phyloP scores from a whole-genome alignment of 495 filamentous ascomycete genomes.

The Tetracladium setigerum region DNA sequence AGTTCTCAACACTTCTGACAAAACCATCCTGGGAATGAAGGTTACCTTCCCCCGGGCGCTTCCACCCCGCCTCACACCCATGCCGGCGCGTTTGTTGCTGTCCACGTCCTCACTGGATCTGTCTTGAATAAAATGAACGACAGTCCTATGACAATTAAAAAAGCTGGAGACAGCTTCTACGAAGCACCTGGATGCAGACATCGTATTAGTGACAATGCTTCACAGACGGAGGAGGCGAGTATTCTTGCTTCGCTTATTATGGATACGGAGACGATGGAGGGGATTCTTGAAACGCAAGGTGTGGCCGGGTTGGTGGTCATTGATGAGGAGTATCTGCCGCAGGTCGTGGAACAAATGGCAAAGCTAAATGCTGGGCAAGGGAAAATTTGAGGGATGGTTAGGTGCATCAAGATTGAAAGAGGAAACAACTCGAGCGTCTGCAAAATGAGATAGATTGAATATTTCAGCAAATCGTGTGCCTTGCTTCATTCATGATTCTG shows the following conservation, averaged over 20 bases:
- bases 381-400: no score
- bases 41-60: constrained; percentile 11
- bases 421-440: no score
- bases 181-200: constrained; percentile 14
- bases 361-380: no score
- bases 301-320: constrained; percentile 12
- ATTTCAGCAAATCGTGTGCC: no score
- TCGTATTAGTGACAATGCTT: constrained; percentile 16
- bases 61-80: constrained; percentile 17
- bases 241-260: constrained; percentile 13
- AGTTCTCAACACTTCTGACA: constrained; percentile 3
- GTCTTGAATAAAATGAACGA: constrained; percentile 15
- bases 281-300: constrained; percentile 4
- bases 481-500: no score
- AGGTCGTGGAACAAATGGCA: neutral
- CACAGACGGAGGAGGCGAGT: constrained; percentile 6
- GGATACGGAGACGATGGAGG: constrained; percentile 13
- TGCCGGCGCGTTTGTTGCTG: constrained; percentile 9
- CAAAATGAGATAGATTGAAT: no score
- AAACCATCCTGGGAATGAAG: constrained; percentile 5
- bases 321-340: constrained; percentile 14
- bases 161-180: constrained; percentile 8
- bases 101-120: constrained; percentile 2
- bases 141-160: constrained; percentile 2
- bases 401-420: no score